These are phyloP conservation scores for Penicillium waksmanii DNA, from an alignment of 495 filamentous ascomycete species.

Conservation along the genomic window DNA sequence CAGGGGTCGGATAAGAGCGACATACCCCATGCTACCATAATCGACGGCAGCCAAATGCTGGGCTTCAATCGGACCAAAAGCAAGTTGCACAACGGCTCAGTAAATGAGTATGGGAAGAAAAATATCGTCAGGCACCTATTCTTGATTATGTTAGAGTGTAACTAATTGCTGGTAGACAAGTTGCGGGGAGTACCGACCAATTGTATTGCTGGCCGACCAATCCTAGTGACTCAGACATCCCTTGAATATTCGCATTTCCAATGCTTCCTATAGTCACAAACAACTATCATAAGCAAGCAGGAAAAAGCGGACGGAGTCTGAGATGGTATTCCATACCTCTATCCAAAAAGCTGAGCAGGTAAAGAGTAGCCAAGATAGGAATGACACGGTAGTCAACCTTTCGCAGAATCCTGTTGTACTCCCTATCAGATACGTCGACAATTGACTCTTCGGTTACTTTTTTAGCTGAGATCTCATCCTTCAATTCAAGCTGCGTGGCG, in stretches of 20 bases:
- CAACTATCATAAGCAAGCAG: not conserved
- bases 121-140: conserved; percentile 54
- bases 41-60: conserved; percentile 52
- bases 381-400: conserved; percentile 21
- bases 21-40: conserved; percentile 58
- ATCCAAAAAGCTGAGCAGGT: conserved; percentile 17
- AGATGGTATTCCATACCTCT: not conserved
- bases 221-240: conserved; percentile 5
- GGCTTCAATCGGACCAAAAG: conserved; percentile 67
- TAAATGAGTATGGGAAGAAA: conserved; percentile 65
- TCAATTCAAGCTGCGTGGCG: not conserved
- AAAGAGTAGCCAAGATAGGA: conserved; percentile 12
- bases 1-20: not conserved
- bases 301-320: too few species aligned
- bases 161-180: not conserved
- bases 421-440: not conserved
- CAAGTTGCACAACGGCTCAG: conserved; percentile 67
- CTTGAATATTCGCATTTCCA: conserved; percentile 20
- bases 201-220: conserved; percentile 19
- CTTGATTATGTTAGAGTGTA: not conserved
- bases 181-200: conserved; percentile 5
- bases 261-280: conserved; percentile 8
- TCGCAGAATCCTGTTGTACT: conserved; percentile 10
- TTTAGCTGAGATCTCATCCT: not conserved
- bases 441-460: not conserved